Evolutionary conservation across 164 flowering plant genomes (phyloP).

Genomic region (Nymphaea colorata): DNA sequence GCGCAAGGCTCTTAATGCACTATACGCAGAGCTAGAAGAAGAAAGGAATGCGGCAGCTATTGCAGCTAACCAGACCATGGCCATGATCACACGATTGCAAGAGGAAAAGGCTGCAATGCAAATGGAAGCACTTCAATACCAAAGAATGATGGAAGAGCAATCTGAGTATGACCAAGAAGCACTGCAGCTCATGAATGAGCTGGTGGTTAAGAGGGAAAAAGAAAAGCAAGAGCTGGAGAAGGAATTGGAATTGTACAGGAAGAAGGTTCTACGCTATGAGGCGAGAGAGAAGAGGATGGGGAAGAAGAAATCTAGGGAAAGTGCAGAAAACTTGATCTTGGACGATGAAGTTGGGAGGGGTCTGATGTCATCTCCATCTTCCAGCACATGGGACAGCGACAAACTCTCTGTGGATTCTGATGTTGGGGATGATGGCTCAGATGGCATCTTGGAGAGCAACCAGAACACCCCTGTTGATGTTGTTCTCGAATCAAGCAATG

Average conservation of each 20-base stretch:
- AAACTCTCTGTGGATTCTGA: conserved; percentile 46
- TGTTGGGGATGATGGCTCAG: conserved; percentile 22
- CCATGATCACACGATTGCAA: conserved; percentile 89
- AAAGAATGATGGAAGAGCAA: conserved; percentile 97
- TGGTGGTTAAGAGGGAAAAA: conserved; percentile 75
- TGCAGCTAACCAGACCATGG: conserved; percentile 90
- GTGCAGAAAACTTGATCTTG: not conserved
- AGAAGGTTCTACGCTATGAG: conserved; percentile 44
- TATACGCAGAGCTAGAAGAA: conserved; percentile 81
- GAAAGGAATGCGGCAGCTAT: conserved; percentile 84
- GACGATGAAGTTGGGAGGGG: conserved; percentile 23
- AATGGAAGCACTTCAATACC: conserved; percentile 91
- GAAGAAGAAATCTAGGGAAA: conserved; percentile 20
- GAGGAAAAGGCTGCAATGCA: conserved; percentile 93
- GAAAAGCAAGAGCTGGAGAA: conserved; percentile 70
- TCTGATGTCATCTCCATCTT: conserved; percentile 41
- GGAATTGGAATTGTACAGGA: conserved; percentile 41
- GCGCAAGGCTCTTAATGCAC: conserved; percentile 38
- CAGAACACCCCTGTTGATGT: conserved; percentile 44
- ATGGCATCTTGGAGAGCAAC: conserved; percentile 18
- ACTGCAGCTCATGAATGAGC: conserved; percentile 69
- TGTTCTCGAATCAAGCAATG: conserved; percentile 30
- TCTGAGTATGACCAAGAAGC: conserved; percentile 88
- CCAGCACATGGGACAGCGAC: conserved; percentile 61
- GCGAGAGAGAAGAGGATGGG: conserved; percentile 31